A percentile compares a stretch with the other conserved stretches of the same genome.
Evolutionary conservation across 1,284 basidiomycete genomes (phyloP).

Genomic region (Exobasidium rhododendri): DNA sequence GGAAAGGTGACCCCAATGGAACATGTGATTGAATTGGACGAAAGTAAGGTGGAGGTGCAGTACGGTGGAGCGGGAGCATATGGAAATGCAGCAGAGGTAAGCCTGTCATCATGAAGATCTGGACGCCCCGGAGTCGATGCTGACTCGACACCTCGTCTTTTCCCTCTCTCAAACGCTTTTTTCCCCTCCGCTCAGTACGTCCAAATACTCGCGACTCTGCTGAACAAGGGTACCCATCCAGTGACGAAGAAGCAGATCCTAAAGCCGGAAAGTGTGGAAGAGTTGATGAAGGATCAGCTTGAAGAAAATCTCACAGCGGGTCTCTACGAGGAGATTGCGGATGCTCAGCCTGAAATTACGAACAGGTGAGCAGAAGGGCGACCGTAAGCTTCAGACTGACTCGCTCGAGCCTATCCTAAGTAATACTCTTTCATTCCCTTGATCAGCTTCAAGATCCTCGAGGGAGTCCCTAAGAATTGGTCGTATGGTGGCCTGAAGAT

Average conservation of each 20-base stretch:
- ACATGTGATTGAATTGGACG: slow-evolving; percentile 25
- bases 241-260: slow-evolving; percentile 35
- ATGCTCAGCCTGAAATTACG: slow-evolving; percentile 20
- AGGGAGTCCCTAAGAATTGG: slow-evolving; percentile 30
- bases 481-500: slow-evolving; percentile 20
- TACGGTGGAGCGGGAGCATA: slow-evolving; percentile 29
- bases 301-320: slow-evolving; percentile 23
- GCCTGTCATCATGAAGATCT: too few relatives aligned
- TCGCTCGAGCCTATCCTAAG: too few relatives aligned
- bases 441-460: slow-evolving; percentile 19
- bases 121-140: slow-evolving; percentile 4
- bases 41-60: slow-evolving; percentile 36
- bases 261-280: slow-evolving; percentile 28
- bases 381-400: too few relatives aligned
- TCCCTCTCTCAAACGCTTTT: background rate
- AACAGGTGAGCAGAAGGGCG: slow-evolving; percentile 18
- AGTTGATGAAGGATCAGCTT: slow-evolving; percentile 34
- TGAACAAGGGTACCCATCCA: slow-evolving; percentile 42
- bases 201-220: slow-evolving; percentile 33
- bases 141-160: background rate
- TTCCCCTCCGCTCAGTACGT: too few relatives aligned
- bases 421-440: too few relatives aligned
- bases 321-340: slow-evolving; percentile 26
- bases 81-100: slow-evolving; percentile 25
- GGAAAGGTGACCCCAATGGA: slow-evolving; percentile 21